A percentile compares a stretch with the other conserved stretches of the same genome.
Evolutionary conservation across 2,329 filamentous ascomycete genomes (phyloP).

Genomic region (Arthrinium phaeospermum): DNA sequence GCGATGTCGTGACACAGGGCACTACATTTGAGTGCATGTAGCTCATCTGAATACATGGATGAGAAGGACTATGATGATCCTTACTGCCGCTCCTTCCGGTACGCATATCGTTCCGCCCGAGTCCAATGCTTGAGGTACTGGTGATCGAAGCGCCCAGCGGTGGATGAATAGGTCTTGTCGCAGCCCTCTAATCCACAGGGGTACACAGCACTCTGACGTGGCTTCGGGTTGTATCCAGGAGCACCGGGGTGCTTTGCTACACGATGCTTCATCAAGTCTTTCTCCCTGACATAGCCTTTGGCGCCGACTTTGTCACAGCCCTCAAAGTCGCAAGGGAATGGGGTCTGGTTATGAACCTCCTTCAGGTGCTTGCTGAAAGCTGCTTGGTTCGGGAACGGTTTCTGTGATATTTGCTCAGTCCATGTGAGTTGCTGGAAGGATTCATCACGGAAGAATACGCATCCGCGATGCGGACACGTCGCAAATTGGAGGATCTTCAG

Average conservation of each 20-base stretch:
- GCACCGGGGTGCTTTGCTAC: conserved; percentile 28
- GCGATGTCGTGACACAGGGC: background rate
- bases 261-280: conserved; percentile 35
- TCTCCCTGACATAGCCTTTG: conserved; percentile 33
- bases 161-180: background rate
- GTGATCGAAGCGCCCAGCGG: background rate
- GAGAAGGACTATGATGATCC: too few species aligned
- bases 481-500: background rate
- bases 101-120: background rate
- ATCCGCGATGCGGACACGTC: background rate
- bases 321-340: conserved; percentile 38
- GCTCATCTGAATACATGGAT: too few species aligned
- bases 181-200: background rate
- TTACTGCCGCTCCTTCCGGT: background rate
- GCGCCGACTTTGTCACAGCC: conserved; percentile 35
- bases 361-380: conserved; percentile 44
- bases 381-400: conserved; percentile 29
- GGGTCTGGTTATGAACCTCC: conserved; percentile 40
- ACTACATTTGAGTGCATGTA: background rate
- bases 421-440: background rate
- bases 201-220: background rate
- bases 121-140: background rate
- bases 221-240: background rate
- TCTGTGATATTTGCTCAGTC: background rate
- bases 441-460: background rate